phyloP scores from a whole-genome alignment of 352 stramenopile species.

The Globisporangium takayamanum region DNA sequence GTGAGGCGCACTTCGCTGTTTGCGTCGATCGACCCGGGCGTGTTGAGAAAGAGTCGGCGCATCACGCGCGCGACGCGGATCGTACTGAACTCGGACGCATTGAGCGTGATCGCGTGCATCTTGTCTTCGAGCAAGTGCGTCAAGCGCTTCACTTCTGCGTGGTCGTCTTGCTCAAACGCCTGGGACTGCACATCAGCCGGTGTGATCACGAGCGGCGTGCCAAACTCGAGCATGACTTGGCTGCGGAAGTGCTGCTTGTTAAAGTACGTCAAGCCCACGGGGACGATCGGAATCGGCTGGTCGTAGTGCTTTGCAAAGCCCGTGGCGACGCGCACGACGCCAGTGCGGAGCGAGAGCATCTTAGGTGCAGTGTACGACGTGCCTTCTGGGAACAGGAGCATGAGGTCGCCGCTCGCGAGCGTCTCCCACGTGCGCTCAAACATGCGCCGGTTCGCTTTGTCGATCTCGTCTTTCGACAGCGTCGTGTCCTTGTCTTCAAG shows the following conservation, averaged over 20 bases:
- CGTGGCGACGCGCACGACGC: conserved; percentile 63
- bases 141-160: conserved; percentile 34
- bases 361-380: conserved; percentile 76
- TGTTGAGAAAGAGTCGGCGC: conserved; percentile 63
- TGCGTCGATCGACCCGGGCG: conserved; percentile 47
- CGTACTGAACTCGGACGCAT: conserved; percentile 58
- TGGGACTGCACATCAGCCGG: conserved; percentile 26
- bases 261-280: conserved; percentile 74
- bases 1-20: conserved; percentile 72
- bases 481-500: conserved; percentile 63
- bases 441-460: conserved; percentile 55
- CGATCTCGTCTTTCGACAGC: conserved; percentile 54
- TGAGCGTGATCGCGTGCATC: conserved; percentile 50
- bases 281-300: conserved; percentile 61
- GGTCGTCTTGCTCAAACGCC: conserved; percentile 27
- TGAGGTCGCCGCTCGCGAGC: conserved; percentile 51
- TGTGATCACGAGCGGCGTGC: conserved; percentile 44
- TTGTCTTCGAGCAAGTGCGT: conserved; percentile 27
- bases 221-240: conserved; percentile 69
- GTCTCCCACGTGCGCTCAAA: conserved; percentile 70
- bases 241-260: conserved; percentile 79
- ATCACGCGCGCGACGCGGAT: conserved; percentile 56
- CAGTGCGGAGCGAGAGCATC: conserved; percentile 70
- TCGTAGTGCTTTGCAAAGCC: conserved; percentile 68
- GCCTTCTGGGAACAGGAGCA: conserved; percentile 76